These are phyloP conservation scores for Basipetospora chlamydospora DNA, from an alignment of 2,329 filamentous ascomycete genomes.

Conservation along the genomic window DNA sequence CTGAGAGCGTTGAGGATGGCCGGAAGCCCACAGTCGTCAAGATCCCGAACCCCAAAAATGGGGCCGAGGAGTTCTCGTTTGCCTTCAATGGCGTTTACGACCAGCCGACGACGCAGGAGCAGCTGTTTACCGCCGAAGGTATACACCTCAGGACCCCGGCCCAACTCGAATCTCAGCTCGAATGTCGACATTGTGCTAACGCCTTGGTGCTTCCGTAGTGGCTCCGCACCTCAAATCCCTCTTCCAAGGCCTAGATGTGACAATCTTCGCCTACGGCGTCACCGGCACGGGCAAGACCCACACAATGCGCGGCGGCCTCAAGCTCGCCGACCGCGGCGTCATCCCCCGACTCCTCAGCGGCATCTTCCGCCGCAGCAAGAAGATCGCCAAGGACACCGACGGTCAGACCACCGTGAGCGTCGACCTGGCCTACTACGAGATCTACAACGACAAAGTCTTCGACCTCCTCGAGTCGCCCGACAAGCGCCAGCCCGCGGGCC, in stretches of 20 bases:
- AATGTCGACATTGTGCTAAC: no score
- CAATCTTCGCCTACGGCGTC: conserved; percentile 93
- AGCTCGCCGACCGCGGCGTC: conserved; percentile 70
- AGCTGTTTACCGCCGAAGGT: conserved; percentile 83
- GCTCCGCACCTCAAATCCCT: conserved; percentile 80
- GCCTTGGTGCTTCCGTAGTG: conserved; percentile 39
- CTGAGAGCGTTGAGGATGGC: conserved; percentile 46
- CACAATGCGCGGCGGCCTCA: conserved; percentile 86
- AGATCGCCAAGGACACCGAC: conserved; percentile 65
- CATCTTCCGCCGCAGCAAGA: conserved; percentile 74
- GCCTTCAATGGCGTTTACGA: conserved; percentile 91
- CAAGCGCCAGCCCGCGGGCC: conserved; percentile 66
- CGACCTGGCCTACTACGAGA: conserved; percentile 82
- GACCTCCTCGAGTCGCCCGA: conserved; percentile 80
- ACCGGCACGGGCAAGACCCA: conserved; percentile 97
- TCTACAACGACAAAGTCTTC: conserved; percentile 92
- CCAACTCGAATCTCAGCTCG: not conserved
- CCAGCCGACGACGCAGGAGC: conserved; percentile 63
- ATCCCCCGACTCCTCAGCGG: conserved; percentile 75
- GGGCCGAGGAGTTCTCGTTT: conserved; percentile 80
- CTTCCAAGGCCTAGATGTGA: conserved; percentile 78
- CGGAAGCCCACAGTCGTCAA: conserved; percentile 56
- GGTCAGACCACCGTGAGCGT: conserved; percentile 60
- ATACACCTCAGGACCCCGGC: conserved; percentile 19
- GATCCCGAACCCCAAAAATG: conserved; percentile 90